These are phyloP conservation scores for Pseudonectria foliicola DNA, from an alignment of 2,329 filamentous ascomycete species.

Conservation along the genomic window DNA sequence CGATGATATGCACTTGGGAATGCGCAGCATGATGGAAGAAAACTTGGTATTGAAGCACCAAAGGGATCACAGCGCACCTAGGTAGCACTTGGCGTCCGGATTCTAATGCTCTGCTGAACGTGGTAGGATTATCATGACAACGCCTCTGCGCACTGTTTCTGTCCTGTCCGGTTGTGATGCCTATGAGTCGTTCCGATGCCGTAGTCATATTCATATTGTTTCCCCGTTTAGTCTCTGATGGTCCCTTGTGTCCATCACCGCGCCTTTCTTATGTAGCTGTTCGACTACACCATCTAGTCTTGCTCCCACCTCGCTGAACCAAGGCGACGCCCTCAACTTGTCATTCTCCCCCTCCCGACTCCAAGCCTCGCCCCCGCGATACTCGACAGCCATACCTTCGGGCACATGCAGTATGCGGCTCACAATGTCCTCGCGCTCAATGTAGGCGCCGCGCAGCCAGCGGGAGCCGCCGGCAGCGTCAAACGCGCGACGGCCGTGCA, in stretches of 20 bases:
- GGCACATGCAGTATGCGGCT: slow-evolving; percentile 30
- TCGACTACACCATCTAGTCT: slow-evolving; percentile 8
- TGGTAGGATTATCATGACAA: too few species aligned
- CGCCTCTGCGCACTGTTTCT: too few species aligned
- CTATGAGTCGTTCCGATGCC: not conserved
- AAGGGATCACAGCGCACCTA: too few species aligned
- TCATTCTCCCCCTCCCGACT: slow-evolving; percentile 16
- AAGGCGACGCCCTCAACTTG: slow-evolving; percentile 17
- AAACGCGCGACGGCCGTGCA: slow-evolving; percentile 78
- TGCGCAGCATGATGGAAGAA: too few species aligned
- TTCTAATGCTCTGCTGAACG: too few species aligned
- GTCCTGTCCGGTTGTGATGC: too few species aligned
- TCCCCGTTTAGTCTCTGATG: slow-evolving; percentile 10
- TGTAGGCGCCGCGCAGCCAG: slow-evolving; percentile 82
- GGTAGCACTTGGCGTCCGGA: too few species aligned
- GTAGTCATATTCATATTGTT: not conserved
- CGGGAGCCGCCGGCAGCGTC: slow-evolving; percentile 57
- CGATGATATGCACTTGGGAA: too few species aligned
- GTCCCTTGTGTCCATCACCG: slow-evolving; percentile 11
- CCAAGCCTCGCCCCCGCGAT: slow-evolving; percentile 19
- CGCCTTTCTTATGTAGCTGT: slow-evolving; percentile 15
- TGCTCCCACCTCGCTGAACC: slow-evolving; percentile 17
- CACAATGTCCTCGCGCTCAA: slow-evolving; percentile 47
- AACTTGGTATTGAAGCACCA: too few species aligned
- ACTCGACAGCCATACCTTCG: slow-evolving; percentile 16